Evolutionary conservation across 805 yeast species (phyloP).

Genomic region (Cyberlindnera galapagoensis): DNA sequence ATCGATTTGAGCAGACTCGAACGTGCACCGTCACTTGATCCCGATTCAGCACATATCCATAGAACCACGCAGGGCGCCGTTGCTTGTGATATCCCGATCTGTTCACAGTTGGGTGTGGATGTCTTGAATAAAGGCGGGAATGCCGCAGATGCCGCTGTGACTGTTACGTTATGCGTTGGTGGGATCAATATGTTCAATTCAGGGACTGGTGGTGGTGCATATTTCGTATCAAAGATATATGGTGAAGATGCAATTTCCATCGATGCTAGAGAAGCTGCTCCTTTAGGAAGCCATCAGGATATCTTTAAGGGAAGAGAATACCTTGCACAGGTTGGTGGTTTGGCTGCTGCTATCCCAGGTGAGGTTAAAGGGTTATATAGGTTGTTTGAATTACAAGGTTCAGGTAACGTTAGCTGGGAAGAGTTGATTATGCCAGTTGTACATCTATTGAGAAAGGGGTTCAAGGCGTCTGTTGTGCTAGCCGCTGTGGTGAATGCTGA

Average conservation of each 20-base stretch:
- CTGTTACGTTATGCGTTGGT: constrained; percentile 86
- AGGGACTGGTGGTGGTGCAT: constrained; percentile 93
- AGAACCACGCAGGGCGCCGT: constrained; percentile 18
- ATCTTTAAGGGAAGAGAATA: constrained; percentile 52
- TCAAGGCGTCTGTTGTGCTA: constrained; percentile 41
- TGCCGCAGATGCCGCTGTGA: constrained; percentile 92
- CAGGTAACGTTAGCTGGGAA: constrained; percentile 66
- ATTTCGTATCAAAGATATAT: constrained; percentile 44
- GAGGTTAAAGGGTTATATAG: constrained; percentile 78
- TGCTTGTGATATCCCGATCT: constrained; percentile 26
- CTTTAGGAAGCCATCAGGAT: constrained; percentile 48
- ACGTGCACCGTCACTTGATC: constrained; percentile 30
- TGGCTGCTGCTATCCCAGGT: constrained; percentile 90
- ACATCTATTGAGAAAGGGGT: constrained; percentile 59
- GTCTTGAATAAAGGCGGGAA: constrained; percentile 43
- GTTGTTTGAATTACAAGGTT: constrained; percentile 54
- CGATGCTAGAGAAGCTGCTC: constrained; percentile 90
- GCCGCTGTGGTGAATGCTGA: constrained; percentile 36
- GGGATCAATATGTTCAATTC: constrained; percentile 74
- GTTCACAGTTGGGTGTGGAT: constrained; percentile 30
- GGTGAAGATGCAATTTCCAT: constrained; percentile 51
- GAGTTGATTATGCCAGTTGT: constrained; percentile 73
- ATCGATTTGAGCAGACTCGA: constrained; percentile 34
- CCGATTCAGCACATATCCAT: constrained; percentile 25
- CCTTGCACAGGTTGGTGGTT: constrained; percentile 68